phyloP scores from a whole-genome alignment of 2,329 filamentous ascomycete species.

The Xylaria sp. region DNA sequence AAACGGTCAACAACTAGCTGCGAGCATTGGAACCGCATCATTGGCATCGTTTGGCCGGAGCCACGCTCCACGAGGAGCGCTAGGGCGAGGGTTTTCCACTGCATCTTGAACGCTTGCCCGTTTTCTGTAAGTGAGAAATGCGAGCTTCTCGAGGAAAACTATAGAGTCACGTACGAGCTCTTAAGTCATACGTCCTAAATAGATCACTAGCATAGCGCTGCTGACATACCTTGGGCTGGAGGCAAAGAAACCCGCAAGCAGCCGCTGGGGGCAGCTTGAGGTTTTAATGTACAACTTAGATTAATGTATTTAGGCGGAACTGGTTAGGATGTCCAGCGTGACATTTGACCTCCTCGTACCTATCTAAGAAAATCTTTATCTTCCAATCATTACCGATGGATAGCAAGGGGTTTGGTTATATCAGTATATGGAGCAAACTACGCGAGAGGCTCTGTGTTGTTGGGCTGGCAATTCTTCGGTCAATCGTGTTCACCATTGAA shows the following conservation, averaged over 20 bases:
- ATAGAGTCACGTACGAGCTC: conserved; percentile 23
- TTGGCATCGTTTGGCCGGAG: conserved; percentile 50
- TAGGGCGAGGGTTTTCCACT: conserved; percentile 32
- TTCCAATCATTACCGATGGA: conserved; percentile 38
- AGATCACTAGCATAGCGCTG: conserved; percentile 30
- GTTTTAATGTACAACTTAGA: conserved; percentile 34
- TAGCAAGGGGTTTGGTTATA: conserved; percentile 19
- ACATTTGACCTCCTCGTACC: conserved; percentile 28
- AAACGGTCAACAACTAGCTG: conserved; percentile 48
- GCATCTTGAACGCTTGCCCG: conserved; percentile 36
- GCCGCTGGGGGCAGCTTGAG: conserved; percentile 33
- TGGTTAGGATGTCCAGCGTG: conserved; percentile 19
- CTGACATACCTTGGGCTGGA: not conserved
- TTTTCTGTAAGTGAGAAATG: conserved; percentile 25
- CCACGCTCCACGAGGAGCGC: conserved; percentile 38
- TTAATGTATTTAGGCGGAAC: conserved; percentile 40
- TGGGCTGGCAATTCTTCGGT: not conserved
- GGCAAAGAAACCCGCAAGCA: conserved; percentile 23
- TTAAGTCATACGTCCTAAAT: conserved; percentile 41
- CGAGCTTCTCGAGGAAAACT: conserved; percentile 32
- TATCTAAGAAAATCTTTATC: conserved; percentile 33
- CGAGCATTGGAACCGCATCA: conserved; percentile 49
- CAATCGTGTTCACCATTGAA: conserved; percentile 3
- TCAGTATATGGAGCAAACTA: conserved; percentile 6
- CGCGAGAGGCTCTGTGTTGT: not conserved